Evolutionary conservation across 345 rosid species (phyloP), one percentile per base, ranked within the genome.

Genomic region (Firmiana major): DNA sequence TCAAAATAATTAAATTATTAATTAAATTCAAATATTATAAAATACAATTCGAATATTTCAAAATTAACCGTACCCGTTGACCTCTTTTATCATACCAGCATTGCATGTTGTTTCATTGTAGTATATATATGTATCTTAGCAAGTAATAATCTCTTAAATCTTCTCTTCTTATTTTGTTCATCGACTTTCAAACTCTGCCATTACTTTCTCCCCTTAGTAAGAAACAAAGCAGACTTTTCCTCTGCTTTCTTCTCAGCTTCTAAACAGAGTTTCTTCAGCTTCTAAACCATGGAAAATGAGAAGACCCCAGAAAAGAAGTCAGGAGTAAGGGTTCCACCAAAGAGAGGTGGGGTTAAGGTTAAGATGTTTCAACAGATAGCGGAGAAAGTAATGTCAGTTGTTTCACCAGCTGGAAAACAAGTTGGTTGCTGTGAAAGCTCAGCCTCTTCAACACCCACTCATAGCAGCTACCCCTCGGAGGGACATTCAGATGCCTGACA

Each of bases 341-440:
- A 45, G 54, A 80, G 82, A n/a, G 82, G 82, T 48, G 71, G 69
- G 62, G 17, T 75, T 46, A 80, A 80, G 54, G 57, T 15, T 21
- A 60, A 0, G 74, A 80, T 80, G 46, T 80, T 80, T 16, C 22
- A 22, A 9, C 9, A 43, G 15, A 8, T 69, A 71, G 69, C 10
- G 26, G 31, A 69, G 42, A 62, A 22, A 49, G 10, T 80, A 22
- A 75, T 15, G 3, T 31, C 62, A 57, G 73, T 49, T n/a, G 31
- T 53, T 57, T n/a, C 0, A 12, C 36, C 0, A n/a, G n/a, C n/a
- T 3, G 68, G 42, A 10, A 40, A 45, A 40, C 69, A 69, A 72
- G 69, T 34, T 43, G 58, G 45, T n/a, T 40, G 60, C 1, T 0
- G 1, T 40, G 57, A 38, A 59, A 59, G 58, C 22, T 74, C 74